These are phyloP conservation scores for Avicennia marina DNA, from an alignment of 257 asterid species.

Conservation along the genomic window DNA sequence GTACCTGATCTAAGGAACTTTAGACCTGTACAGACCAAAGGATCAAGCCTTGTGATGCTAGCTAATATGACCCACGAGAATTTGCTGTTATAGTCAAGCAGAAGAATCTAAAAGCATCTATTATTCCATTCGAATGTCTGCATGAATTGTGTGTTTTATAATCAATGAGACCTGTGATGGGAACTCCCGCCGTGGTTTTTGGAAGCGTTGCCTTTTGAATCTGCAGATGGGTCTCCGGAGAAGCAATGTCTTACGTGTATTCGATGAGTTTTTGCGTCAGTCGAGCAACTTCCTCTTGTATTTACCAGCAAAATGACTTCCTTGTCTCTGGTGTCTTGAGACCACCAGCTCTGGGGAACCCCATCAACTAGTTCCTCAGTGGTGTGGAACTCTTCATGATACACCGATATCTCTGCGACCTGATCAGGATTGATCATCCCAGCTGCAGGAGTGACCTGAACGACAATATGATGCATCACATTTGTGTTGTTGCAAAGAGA, in stretches of 20 bases:
- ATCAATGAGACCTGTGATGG: conserved; percentile 25
- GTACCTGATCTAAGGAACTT: not conserved
- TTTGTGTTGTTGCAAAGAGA: not conserved
- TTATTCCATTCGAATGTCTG: not conserved
- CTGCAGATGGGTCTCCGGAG: conserved; percentile 27
- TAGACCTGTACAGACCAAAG: not conserved
- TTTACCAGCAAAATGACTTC: conserved; percentile 57
- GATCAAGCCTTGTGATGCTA: not conserved
- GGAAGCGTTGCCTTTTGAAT: conserved; percentile 31
- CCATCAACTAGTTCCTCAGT: conserved; percentile 57
- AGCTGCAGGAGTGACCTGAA: conserved; percentile 66
- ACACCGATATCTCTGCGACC: conserved; percentile 43
- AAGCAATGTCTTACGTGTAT: conserved; percentile 40
- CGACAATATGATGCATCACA: not conserved
- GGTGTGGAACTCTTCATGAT: conserved; percentile 54
- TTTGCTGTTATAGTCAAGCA: not conserved
- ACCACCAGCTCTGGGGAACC: conserved; percentile 70
- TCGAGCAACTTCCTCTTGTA: conserved; percentile 46
- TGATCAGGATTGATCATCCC: conserved; percentile 60
- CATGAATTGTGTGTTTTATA: not conserved
- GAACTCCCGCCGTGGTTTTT: conserved; percentile 38
- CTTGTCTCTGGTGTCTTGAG: conserved; percentile 65
- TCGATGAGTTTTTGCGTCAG: conserved; percentile 38
- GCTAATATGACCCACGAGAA: not conserved
- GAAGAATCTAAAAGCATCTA: not conserved